Evolutionary conservation across 73 alveolate species (phyloP), one percentile per base, ranked within the genome.

Genomic region (Tetrahymena elliotti): DNA sequence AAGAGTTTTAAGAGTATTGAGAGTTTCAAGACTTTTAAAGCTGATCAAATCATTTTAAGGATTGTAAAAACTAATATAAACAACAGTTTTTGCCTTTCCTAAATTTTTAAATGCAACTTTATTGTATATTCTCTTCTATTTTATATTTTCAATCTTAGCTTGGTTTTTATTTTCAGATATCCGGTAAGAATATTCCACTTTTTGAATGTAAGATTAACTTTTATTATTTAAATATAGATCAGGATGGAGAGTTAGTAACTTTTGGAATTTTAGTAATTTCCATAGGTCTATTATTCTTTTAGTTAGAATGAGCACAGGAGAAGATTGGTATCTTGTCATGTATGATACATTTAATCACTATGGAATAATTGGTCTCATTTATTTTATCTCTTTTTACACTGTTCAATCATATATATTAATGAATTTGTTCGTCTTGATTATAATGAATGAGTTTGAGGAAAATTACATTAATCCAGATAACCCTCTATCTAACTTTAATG

Each of bases 391-490:
- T 16, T 94, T 94, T 31, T 40, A 83, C 52, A 53, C 93, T 1
- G 83, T 84, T 4, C 27, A 94, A 35, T 92, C 84, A 20, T 94
- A 84, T 52, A 88, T 94, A n/a, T 34, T 94, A 52, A 38, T 94
- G 83, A 94, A 94, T 52, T 31, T 99, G 31, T 99, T 99, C 94
- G 95, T 98, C 35, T 97, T 99, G 97, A 99, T 99, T 33, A 98
- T 98, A 94, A 53, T 99, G 22, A 99, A 99, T 93, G 97, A 98
- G 95, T 99, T 97, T 95, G 99, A 99, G 94, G 99, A 98, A 94
- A 98, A 98, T 93, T 98, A 99, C 53, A 97, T 97, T 47, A 97
- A 99, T 83, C 97, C 95, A n/a, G 98, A 98, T 94, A 99, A 98
- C 95, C 98, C 99, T 27, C 95, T 99, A 37, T 98, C 97, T 47